Conservation (phyloP, 2,329 filamentous ascomycete species). For the Botryosphaeria dothidea region DNA sequence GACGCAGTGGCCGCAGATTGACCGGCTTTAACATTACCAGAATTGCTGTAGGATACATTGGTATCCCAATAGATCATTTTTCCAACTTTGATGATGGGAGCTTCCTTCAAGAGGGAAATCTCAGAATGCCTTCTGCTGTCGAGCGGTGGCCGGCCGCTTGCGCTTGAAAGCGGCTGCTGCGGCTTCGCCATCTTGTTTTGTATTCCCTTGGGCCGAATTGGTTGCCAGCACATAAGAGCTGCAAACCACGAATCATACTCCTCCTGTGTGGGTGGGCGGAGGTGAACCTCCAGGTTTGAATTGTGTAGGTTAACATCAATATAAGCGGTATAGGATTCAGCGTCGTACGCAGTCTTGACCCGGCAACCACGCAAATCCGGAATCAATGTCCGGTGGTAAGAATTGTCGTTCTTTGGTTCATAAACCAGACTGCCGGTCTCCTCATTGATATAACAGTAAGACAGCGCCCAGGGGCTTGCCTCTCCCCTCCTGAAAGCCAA, state of each 20-base stretch:
- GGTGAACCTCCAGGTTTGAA: slow-evolving; percentile 60
- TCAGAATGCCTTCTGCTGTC: slow-evolving; percentile 51
- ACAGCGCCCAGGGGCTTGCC: slow-evolving; percentile 64
- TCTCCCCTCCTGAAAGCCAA: slow-evolving; percentile 69
- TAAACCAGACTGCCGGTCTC: slow-evolving; percentile 74
- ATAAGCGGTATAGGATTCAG: slow-evolving; percentile 50
- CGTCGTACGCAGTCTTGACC: slow-evolving; percentile 56
- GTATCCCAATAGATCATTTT: slow-evolving; percentile 78
- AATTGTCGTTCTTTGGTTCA: slow-evolving; percentile 67
- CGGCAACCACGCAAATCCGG: slow-evolving; percentile 73
- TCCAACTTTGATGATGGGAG: slow-evolving; percentile 85
- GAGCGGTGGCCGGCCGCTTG: slow-evolving; percentile 36
- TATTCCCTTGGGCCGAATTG: slow-evolving; percentile 62
- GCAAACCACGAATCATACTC: slow-evolving; percentile 81
- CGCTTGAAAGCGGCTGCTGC: slow-evolving; percentile 37
- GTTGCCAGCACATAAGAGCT: slow-evolving; percentile 79
- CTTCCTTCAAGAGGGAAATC: slow-evolving; percentile 62
- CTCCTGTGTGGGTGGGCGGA: slow-evolving; percentile 64
- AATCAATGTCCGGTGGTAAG: slow-evolving; percentile 67
- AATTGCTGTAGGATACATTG: slow-evolving; percentile 52
- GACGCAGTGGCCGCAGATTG: slow-evolving; percentile 21
- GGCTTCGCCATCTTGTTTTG: slow-evolving; percentile 56
- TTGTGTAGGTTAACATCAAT: slow-evolving; percentile 55
- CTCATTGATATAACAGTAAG: slow-evolving; percentile 77
- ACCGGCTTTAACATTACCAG: slow-evolving; percentile 24